Conservation (phyloP, 305 asterid species). For the Fraxinus floribunda region DNA sequence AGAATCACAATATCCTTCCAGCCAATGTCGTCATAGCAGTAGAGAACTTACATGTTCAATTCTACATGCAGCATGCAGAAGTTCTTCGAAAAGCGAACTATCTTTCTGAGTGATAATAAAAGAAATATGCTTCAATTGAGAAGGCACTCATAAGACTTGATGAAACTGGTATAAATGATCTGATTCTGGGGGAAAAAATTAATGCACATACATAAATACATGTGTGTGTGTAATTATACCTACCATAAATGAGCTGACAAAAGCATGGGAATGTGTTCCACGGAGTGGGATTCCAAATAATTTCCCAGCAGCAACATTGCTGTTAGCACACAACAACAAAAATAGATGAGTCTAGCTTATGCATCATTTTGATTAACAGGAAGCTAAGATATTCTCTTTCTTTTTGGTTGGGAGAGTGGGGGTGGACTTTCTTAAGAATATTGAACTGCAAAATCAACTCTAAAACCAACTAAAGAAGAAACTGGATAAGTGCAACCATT, state of each 20-base stretch:
- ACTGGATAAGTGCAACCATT: background rate
- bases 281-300: constrained; percentile 98
- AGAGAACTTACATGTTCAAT: constrained; percentile 3
- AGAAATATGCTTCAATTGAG: background rate
- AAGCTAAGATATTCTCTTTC: background rate
- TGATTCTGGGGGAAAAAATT: background rate
- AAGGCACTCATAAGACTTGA: constrained; percentile 1
- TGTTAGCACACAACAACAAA: constrained; percentile 36
- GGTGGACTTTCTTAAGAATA: background rate
- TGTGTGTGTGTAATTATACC: constrained; percentile 23
- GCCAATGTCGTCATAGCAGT: background rate
- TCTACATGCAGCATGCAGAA: constrained; percentile 13
- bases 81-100: background rate
- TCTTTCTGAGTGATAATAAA: background rate
- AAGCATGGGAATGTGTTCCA: constrained; percentile 99
- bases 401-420: background rate
- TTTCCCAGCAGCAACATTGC: constrained; percentile 98
- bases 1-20: background rate
- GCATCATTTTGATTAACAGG: constrained; percentile 5
- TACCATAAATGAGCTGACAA: constrained; percentile 96
- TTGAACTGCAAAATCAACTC: background rate
- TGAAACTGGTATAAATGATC: background rate
- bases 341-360: constrained; percentile 12
- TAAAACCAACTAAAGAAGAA: background rate
- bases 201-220: background rate